Evolutionary conservation across 2,329 filamentous ascomycete species (phyloP), one percentile per base, ranked within the genome.

Genomic region (Penicillium sclerotigenum): DNA sequence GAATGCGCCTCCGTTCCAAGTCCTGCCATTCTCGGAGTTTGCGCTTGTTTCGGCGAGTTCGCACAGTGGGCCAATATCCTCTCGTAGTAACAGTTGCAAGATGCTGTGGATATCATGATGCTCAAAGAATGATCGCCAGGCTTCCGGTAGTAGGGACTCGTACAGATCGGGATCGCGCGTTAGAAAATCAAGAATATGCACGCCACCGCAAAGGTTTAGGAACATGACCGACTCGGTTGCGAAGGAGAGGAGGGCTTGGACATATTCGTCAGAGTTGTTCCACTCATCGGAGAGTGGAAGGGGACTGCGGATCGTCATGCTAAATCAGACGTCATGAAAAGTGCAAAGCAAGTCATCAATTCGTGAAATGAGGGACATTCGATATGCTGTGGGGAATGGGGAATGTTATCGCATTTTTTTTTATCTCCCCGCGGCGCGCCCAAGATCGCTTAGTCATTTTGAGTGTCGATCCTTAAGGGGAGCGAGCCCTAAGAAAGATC

Each of bases 121-220:
- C 36, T 87, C 76, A 62, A 97, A 86, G 77, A 91, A 97, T 0
- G 79, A 69, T 60, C 90, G 84, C 93, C 94, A 99, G 73, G 91
- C 86, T 58, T 81, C 71, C 0, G 91, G 90, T 1, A 97, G 74
- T 2, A 92, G 82, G 1, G 83, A 80, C 51, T 87, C 83, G 71
- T 96, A 97, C 0, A 97, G 81, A 59, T 90, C 88, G 4, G 90
- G 89, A 45, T 90, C 84, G 38, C 85, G 84, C 2, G 91, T 97
- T 77, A 96, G 91, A 74, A 97, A 97, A 73, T 97, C 94, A 54
- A 97, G 81, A 60, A 97, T 91, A 70, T 99, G 93, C 0, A 97
- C 90, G 14, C 92, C 92, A 48, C 93, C 93, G 70, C 91, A 96
- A 16, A 97, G 81, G 24, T 89, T 90, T 61, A 90, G 88, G 64